A percentile compares a stretch with the other conserved stretches of the same genome.
Evolutionary conservation across 495 filamentous ascomycete species (phyloP).

Genomic region (Platismatia glauca): DNA sequence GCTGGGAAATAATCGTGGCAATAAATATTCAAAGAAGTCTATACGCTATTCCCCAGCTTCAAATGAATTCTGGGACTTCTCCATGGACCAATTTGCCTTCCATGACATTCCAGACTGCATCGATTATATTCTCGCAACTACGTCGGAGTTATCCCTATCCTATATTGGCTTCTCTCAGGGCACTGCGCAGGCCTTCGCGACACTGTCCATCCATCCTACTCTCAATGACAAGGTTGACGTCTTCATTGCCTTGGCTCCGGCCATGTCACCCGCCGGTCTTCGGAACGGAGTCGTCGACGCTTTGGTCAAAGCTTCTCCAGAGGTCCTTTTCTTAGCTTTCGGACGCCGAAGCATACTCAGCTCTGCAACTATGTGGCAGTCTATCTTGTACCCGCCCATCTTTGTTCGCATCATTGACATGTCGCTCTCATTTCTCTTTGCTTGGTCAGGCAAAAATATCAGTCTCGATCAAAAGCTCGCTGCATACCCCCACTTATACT

Average conservation of each 20-base stretch:
- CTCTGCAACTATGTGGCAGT: constrained; percentile 95
- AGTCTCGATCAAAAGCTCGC: constrained; percentile 82
- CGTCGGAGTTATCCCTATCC: constrained; percentile 72
- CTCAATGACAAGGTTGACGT: constrained; percentile 92
- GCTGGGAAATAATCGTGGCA: constrained; percentile 93
- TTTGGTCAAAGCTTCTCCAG: constrained; percentile 85
- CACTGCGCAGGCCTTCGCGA: constrained; percentile 92
- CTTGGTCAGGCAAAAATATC: constrained; percentile 84
- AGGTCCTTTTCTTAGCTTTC: constrained; percentile 88
- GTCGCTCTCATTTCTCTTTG: constrained; percentile 72
- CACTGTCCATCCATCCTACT: constrained; percentile 84
- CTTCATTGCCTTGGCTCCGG: constrained; percentile 93
- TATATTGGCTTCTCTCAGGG: constrained; percentile 98
- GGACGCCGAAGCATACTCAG: constrained; percentile 88
- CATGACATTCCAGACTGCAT: constrained; percentile 95
- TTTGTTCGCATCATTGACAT: constrained; percentile 85
- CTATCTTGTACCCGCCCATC: constrained; percentile 87
- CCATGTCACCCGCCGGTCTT: constrained; percentile 91
- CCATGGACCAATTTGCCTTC: constrained; percentile 96
- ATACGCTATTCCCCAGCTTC: constrained; percentile 62
- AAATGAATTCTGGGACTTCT: constrained; percentile 88
- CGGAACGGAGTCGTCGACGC: constrained; percentile 83
- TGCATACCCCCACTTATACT: constrained; percentile 93
- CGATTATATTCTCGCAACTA: constrained; percentile 78
- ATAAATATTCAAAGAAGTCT: constrained; percentile 97